phyloP scores from a whole-genome alignment of 805 yeast genomes.

The Naumovozyma baii region DNA sequence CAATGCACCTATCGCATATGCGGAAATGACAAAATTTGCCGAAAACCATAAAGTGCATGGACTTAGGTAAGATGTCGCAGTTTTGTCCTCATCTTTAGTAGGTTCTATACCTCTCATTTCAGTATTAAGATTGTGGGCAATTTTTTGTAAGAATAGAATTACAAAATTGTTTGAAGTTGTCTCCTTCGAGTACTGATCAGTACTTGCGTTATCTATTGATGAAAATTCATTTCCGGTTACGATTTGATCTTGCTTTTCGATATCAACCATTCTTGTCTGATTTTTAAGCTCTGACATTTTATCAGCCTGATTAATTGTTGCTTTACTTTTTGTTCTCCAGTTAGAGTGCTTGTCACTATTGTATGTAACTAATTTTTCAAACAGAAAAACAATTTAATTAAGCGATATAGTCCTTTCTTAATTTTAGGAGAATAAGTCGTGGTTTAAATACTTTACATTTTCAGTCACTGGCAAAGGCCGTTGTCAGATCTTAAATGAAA shows the following conservation, averaged over 20 bases:
- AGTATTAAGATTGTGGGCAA: conserved; percentile 29
- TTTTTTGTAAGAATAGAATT: conserved; percentile 13
- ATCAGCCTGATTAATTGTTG: too few species aligned
- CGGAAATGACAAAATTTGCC: conserved; percentile 79
- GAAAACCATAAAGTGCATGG: conserved; percentile 88
- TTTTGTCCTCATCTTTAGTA: conserved; percentile 69
- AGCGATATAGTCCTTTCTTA: too few species aligned
- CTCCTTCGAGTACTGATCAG: neutral
- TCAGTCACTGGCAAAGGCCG: too few species aligned
- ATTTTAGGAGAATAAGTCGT: too few species aligned
- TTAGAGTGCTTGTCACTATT: too few species aligned
- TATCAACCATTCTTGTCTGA: neutral
- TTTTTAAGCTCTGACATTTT: too few species aligned
- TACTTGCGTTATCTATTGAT: neutral
- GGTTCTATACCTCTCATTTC: conserved; percentile 75
- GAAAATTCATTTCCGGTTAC: neutral
- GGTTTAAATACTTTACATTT: too few species aligned
- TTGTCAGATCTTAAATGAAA: too few species aligned
- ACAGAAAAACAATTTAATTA: too few species aligned
- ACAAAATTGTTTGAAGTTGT: neutral
- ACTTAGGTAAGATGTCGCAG: conserved; percentile 51
- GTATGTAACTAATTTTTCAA: too few species aligned
- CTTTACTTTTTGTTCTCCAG: neutral
- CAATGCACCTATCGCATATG: conserved; percentile 68
- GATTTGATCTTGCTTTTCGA: neutral